Conservation (phyloP, 352 stramenopile species). For the Phytophthora niederhauseri region DNA sequence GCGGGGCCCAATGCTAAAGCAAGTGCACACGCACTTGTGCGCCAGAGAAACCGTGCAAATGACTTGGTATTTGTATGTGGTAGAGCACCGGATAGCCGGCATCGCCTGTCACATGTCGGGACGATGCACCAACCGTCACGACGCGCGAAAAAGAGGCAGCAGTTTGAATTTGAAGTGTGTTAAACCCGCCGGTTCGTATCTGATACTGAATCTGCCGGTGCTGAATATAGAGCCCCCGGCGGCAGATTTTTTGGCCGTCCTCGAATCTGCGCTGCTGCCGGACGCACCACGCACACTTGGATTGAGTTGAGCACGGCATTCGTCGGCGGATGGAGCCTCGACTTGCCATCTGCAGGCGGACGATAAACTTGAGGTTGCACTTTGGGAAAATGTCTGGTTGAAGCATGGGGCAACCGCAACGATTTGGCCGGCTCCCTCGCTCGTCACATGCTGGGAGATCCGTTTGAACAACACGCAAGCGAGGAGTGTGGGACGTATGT, state of each 20-base stretch:
- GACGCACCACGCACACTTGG: too few species aligned
- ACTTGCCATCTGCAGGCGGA: constrained; percentile 5
- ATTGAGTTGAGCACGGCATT: not conserved
- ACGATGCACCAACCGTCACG: constrained; percentile 18
- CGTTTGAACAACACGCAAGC: constrained; percentile 28
- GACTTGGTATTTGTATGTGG: constrained; percentile 20
- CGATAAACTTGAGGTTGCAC: constrained; percentile 25
- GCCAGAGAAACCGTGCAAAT: constrained; percentile 13
- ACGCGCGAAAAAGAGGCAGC: constrained; percentile 3
- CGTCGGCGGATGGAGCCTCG: too few species aligned
- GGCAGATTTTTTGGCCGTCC: not conserved
- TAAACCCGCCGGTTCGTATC: constrained; percentile 9
- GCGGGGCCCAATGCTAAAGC: not conserved
- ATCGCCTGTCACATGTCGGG: constrained; percentile 31
- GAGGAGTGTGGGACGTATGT: constrained; percentile 12
- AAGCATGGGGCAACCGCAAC: constrained; percentile 26
- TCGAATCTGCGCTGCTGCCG: not conserved
- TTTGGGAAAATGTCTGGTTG: constrained; percentile 20
- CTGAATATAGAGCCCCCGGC: not conserved
- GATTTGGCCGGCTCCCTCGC: constrained; percentile 33
- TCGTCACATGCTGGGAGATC: constrained; percentile 27
- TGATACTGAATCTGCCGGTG: not conserved
- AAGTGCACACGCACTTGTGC: not conserved
- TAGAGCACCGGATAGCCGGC: constrained; percentile 8
- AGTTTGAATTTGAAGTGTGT: constrained; percentile 6